phyloP scores from a whole-genome alignment of 495 filamentous ascomycete species.

The Neurospora sublineolata region DNA sequence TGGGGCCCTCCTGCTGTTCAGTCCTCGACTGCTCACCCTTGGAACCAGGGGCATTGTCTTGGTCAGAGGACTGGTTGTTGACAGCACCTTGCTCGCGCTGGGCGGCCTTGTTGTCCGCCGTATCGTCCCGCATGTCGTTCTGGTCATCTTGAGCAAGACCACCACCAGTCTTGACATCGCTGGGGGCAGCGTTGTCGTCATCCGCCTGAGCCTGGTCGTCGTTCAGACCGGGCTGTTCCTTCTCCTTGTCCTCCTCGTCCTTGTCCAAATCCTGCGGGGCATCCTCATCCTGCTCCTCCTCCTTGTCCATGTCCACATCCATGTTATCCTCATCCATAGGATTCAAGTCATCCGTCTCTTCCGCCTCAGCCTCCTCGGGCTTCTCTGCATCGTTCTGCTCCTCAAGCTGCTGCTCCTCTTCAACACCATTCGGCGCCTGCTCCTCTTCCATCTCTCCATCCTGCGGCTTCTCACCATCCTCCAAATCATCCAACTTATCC shows the following conservation, averaged over 20 bases:
- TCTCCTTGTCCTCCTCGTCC: conserved; percentile 19
- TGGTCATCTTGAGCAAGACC: conserved; percentile 46
- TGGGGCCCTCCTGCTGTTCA: conserved; percentile 43
- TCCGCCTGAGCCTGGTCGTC: conserved; percentile 40
- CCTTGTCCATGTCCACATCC: conserved; percentile 25
- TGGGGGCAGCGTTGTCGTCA: conserved; percentile 56
- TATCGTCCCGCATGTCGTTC: conserved; percentile 30
- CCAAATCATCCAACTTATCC: conserved; percentile 45
- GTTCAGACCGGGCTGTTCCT: conserved; percentile 22
- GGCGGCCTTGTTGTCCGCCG: conserved; percentile 31
- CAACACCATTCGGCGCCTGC: conserved; percentile 6
- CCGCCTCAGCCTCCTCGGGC: conserved; percentile 15
- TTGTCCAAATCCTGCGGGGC: conserved; percentile 16
- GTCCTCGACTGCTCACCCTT: conserved; percentile 37
- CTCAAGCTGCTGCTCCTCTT: conserved; percentile 16
- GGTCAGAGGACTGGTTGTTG: conserved; percentile 36
- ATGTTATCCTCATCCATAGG: conserved; percentile 25
- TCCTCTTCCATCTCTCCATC: conserved; percentile 14
- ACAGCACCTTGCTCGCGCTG: conserved; percentile 37
- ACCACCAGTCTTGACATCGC: conserved; percentile 47
- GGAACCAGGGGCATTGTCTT: conserved; percentile 38
- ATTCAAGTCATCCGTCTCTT: conserved; percentile 22
- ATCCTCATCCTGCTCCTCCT: conserved; percentile 22
- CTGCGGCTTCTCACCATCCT: conserved; percentile 23
- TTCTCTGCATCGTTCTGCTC: conserved; percentile 38